Conservation (phyloP, 2,329 filamentous ascomycete species). For the Pseudopyrenochaeta lycopersici region DNA sequence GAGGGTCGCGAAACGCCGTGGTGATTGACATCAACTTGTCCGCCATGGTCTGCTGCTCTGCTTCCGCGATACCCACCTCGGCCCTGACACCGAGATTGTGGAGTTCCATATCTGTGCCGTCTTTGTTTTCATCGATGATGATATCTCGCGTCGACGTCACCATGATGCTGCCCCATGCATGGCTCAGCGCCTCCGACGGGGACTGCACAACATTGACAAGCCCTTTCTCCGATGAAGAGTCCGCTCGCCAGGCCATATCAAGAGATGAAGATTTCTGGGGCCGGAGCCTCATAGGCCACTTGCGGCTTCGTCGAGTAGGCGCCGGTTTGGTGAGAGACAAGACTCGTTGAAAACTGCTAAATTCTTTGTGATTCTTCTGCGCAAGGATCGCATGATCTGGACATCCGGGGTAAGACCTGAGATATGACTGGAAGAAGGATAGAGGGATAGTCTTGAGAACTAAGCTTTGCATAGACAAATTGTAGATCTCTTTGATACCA, state of each 20-base stretch:
- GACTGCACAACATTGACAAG: conserved; percentile 25
- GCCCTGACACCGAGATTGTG: conserved; percentile 43
- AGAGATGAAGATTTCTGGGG: conserved; percentile 12
- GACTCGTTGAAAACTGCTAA: conserved; percentile 48
- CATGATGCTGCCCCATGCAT: conserved; percentile 50
- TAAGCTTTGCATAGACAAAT: conserved; percentile 40
- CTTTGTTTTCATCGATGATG: conserved; percentile 37
- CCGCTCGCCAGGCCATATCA: conserved; percentile 26
- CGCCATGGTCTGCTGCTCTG: conserved; percentile 53
- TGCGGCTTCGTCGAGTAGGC: conserved; percentile 9
- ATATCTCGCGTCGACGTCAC: conserved; percentile 49
- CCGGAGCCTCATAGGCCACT: conserved; percentile 25
- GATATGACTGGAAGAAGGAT: conserved; percentile 56
- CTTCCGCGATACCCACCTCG: conserved; percentile 43
- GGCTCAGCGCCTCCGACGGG: conserved; percentile 9
- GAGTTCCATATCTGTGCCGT: conserved; percentile 36
- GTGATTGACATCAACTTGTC: conserved; percentile 48
- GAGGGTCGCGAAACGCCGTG: conserved; percentile 37
- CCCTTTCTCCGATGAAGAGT: conserved; percentile 43
- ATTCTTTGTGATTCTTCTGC: conserved; percentile 57
- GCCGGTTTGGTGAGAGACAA: conserved; percentile 11
- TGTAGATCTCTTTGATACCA: conserved; percentile 54
- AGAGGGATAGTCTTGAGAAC: conserved; percentile 50
- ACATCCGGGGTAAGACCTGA: conserved; percentile 55
- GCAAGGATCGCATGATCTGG: conserved; percentile 56